Evolutionary conservation across 305 asterid species (phyloP).

Genomic region (Solanum aculeatissimum): DNA sequence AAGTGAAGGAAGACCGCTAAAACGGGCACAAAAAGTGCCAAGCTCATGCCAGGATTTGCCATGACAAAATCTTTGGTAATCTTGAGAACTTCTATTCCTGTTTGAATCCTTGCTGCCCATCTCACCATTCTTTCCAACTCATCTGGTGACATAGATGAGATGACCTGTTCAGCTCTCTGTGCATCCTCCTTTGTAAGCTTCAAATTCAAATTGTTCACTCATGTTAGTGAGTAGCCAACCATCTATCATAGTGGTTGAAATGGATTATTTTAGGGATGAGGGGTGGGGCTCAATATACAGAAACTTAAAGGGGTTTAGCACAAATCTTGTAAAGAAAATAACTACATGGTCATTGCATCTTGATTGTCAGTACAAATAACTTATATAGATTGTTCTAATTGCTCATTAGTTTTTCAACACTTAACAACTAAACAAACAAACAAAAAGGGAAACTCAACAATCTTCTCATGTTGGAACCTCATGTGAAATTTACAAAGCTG

Average conservation of each 20-base stretch:
- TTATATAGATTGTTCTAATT: not conserved
- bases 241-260: not conserved
- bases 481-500: not conserved
- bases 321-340: not conserved
- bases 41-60: not conserved
- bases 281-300: not conserved
- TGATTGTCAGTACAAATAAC: not conserved
- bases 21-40: not conserved
- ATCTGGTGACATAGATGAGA: not conserved
- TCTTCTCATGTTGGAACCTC: conserved; percentile 1
- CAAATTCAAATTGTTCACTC: conserved; percentile 1
- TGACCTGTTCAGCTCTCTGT: not conserved
- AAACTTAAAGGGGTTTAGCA: not conserved
- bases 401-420: not conserved
- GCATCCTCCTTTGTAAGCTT: not conserved
- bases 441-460: not conserved
- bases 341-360: not conserved
- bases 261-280: not conserved
- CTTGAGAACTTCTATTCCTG: not conserved
- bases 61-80: conserved; percentile 1
- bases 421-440: not conserved
- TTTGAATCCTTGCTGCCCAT: conserved; percentile 5
- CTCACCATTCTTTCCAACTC: not conserved
- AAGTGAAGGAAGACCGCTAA: not conserved
- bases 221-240: not conserved